phyloP scores from a whole-genome alignment of 2,329 filamentous ascomycete species.

The Sphaceloma murrayae region DNA sequence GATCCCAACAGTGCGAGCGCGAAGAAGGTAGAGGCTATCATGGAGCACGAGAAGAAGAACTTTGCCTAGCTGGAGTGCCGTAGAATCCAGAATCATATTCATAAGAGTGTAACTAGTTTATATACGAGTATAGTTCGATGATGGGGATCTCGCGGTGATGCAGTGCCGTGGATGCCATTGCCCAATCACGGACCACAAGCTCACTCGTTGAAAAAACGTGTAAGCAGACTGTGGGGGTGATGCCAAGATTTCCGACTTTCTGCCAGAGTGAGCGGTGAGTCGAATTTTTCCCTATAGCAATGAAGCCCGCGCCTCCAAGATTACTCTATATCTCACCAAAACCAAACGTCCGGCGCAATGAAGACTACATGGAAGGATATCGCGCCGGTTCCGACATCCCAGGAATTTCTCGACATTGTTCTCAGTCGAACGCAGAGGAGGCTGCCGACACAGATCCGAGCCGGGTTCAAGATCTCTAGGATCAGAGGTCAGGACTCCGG shows the following conservation, averaged over 20 bases:
- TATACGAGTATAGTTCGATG: no score
- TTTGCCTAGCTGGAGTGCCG: conserved; percentile 22
- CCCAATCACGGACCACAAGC: background rate
- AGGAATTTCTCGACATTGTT: conserved; percentile 97
- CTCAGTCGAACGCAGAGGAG: conserved; percentile 86
- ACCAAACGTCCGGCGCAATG: conserved; percentile 32
- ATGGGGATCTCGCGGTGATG: no score
- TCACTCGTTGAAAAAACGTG: no score
- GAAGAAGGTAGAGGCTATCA: conserved; percentile 44
- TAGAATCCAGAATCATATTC: no score
- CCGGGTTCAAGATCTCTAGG: conserved; percentile 91
- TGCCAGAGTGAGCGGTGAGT: background rate
- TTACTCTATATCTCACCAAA: no score
- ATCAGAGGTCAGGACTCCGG: conserved; percentile 56
- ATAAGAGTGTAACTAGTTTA: no score
- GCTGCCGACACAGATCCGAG: conserved; percentile 87
- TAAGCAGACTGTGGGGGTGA: background rate
- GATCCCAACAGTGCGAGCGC: conserved; percentile 57
- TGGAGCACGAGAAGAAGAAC: conserved; percentile 38
- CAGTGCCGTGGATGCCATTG: no score
- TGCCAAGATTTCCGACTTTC: background rate
- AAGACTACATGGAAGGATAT: conserved; percentile 52
- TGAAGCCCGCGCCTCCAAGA: no score
- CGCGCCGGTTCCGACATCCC: conserved; percentile 58
- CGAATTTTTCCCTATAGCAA: conserved; percentile 3